Conservation (phyloP, 805 yeast species). For the Candida michaelii region DNA sequence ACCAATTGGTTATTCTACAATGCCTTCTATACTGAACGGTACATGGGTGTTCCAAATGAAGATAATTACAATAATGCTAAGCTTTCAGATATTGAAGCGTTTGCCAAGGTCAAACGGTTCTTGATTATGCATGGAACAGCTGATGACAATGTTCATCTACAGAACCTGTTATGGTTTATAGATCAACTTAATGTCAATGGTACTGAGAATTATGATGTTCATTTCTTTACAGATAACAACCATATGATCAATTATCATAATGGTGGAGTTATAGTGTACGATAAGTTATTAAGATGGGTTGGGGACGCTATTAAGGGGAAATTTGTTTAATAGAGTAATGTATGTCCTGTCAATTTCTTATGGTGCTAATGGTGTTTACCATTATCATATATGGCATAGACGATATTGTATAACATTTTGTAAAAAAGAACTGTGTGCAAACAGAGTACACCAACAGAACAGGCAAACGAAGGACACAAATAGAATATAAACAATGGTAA, state of each 20-base stretch:
- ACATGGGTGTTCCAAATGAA: constrained; percentile 56
- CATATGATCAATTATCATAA: constrained; percentile 73
- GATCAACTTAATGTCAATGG: constrained; percentile 67
- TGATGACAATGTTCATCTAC: constrained; percentile 82
- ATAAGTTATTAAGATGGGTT: constrained; percentile 69
- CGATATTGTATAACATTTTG: too few species aligned
- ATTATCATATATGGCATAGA: too few species aligned
- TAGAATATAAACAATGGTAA: too few species aligned
- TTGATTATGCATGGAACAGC: constrained; percentile 80
- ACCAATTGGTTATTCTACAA: constrained; percentile 77
- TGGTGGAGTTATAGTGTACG: constrained; percentile 68
- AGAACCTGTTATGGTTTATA: constrained; percentile 61
- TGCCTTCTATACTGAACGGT: constrained; percentile 78
- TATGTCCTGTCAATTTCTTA: too few species aligned
- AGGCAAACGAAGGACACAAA: too few species aligned
- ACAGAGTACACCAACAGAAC: too few species aligned
- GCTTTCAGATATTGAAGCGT: constrained; percentile 41
- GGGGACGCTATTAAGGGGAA: constrained; percentile 49
- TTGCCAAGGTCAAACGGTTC: constrained; percentile 54
- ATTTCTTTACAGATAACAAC: constrained; percentile 79
- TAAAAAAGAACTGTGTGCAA: too few species aligned
- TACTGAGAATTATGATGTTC: constrained; percentile 81
- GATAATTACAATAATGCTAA: constrained; percentile 50
- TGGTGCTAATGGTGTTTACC: too few species aligned
- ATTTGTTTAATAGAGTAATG: constrained; percentile 8